phyloP scores from a whole-genome alignment of 148 eudicot species.

The Amaranthus palmeri region DNA sequence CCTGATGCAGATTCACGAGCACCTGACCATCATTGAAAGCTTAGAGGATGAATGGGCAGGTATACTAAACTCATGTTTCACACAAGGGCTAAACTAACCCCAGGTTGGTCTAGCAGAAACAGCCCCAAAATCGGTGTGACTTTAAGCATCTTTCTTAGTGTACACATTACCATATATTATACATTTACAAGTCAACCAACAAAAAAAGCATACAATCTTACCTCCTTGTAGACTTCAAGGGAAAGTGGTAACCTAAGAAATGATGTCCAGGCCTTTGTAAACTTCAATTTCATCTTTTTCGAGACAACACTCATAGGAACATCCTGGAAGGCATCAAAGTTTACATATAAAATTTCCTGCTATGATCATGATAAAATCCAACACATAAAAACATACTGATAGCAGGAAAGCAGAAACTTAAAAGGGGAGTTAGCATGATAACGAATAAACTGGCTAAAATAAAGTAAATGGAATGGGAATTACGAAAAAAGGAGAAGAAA shows the following conservation, averaged over 20 bases:
- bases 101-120: not conserved
- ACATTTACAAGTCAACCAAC: not conserved
- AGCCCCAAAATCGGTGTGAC: not conserved
- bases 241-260: conserved; percentile 77
- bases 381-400: no score
- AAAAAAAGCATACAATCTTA: conserved; percentile 22
- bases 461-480: not conserved
- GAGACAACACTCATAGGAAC: conserved; percentile 32
- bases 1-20: conserved; percentile 67
- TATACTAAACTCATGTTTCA: not conserved
- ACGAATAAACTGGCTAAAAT: not conserved
- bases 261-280: conserved; percentile 83
- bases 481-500: not conserved
- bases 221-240: conserved; percentile 92
- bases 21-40: conserved; percentile 44
- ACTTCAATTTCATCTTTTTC: conserved; percentile 74
- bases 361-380: no score
- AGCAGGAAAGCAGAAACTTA: not conserved
- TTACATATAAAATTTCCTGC: not conserved
- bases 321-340: conserved; percentile 40
- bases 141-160: not conserved
- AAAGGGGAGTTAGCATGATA: not conserved
- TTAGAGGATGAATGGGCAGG: not conserved
- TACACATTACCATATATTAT: not conserved
- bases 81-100: not conserved